phyloP scores from a whole-genome alignment of 257 asterid genomes.

The Solanum chaucha region DNA sequence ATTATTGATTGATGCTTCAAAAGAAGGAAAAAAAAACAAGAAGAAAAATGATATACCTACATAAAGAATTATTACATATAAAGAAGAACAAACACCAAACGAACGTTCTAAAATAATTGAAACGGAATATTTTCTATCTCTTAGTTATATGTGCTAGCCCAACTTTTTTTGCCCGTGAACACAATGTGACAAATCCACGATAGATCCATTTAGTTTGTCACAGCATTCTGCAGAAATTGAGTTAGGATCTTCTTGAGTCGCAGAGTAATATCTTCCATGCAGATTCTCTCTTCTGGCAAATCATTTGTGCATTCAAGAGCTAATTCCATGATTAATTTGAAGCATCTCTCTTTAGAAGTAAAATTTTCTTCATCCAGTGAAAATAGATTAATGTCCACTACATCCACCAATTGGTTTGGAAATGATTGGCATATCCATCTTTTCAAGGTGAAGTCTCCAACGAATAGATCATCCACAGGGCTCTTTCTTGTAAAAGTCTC shows the following conservation, averaged over 20 bases:
- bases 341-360: neutral
- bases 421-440: constrained; percentile 1
- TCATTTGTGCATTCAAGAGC: constrained; percentile 3
- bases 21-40: neutral
- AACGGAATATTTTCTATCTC: neutral
- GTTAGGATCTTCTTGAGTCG: constrained; percentile 2
- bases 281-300: neutral
- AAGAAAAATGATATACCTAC: neutral
- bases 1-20: neutral
- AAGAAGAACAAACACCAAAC: neutral
- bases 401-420: neutral
- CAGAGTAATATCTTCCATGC: neutral
- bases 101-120: neutral
- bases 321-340: constrained; percentile 1
- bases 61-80: neutral
- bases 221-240: neutral
- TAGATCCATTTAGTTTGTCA: neutral
- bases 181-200: neutral
- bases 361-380: neutral
- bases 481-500: constrained; percentile 8
- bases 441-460: neutral
- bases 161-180: neutral
- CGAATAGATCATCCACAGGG: neutral
- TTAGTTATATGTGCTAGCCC: neutral
- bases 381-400: neutral